phyloP scores from a whole-genome alignment of 306 rosid genomes.

The Fragaria vesca region DNA sequence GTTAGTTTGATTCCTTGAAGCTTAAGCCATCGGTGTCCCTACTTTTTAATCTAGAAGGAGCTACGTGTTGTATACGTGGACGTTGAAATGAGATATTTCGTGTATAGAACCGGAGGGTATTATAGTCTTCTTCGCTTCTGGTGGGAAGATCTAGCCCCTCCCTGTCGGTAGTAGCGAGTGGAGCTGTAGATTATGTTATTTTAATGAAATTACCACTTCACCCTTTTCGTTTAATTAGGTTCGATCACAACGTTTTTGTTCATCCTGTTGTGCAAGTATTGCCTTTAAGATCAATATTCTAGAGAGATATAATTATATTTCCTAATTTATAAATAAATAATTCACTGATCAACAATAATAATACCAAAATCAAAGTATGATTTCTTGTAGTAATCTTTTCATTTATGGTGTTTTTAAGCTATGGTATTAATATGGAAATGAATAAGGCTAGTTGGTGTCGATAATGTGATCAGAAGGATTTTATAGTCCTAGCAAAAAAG shows the following conservation, averaged over 20 bases:
- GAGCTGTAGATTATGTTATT: background rate
- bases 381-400: background rate
- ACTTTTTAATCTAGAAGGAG: background rate
- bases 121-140: background rate
- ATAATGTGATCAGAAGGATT: background rate
- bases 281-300: background rate
- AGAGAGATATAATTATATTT: background rate
- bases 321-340: background rate
- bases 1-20: background rate
- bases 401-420: background rate
- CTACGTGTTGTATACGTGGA: slow-evolving; percentile 41
- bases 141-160: background rate
- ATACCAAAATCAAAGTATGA: background rate
- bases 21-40: slow-evolving; percentile 8
- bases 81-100: background rate
- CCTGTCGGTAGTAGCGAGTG: background rate
- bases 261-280: background rate
- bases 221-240: background rate
- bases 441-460: background rate
- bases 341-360: background rate
- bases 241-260: background rate
- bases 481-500: background rate
- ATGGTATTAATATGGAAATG: background rate
- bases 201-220: background rate
- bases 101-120: background rate